Base-by-base conservation (phyloP, 2,329 filamentous ascomycete genomes). In the Sphaerulina vaccinii region DNA sequence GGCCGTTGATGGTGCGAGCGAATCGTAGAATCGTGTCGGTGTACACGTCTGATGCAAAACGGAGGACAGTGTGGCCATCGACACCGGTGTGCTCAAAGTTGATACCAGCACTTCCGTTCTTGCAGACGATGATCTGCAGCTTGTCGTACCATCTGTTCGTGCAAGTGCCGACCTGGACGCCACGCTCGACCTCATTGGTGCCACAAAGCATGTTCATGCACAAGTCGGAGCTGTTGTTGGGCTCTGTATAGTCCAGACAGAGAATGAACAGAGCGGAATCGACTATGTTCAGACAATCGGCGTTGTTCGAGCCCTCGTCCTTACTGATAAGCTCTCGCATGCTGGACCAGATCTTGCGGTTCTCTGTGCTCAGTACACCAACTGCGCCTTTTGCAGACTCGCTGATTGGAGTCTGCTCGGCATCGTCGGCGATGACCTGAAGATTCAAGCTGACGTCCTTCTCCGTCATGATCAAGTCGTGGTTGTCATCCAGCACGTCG, bases 91-190 rank as follows among this genome's bases (percentile, higher is more conserved):
- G 93, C 70, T 99, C 93, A 65, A 99, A 97, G 73, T 99, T 99
- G 82, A 99, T 97, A 5, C 93, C 93, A 0, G 93, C 93, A 66
- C 90, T 96, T 51, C 93, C 93, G 71, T 97, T 99, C 75, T 96
- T 95, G 79, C 93, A 97, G 44, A 99, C 93, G 49, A 99, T 97
- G 57, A 99, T 96, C 68, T 99, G 93, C 41, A 99, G 79, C 75
- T 99, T 99, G 74, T 99, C 93, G 67, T 99, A 99, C 93, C 93
- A 99, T 56, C 93, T 81, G 71, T 99, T 99, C 11, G 92, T 96
- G 73, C 93, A 99, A 1, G 93, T 97, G 23, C 93, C 93, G 38
- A 96, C 90, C 72, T 99, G 93, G 1, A 99, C 88, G 3, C 93
- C 93, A 67, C 87, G 88, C 65, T 95, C 88, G 10, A 97, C 86